Evolutionary conservation across 1,284 basidiomycete species (phyloP).

Genomic region (Abortiporus biennis): DNA sequence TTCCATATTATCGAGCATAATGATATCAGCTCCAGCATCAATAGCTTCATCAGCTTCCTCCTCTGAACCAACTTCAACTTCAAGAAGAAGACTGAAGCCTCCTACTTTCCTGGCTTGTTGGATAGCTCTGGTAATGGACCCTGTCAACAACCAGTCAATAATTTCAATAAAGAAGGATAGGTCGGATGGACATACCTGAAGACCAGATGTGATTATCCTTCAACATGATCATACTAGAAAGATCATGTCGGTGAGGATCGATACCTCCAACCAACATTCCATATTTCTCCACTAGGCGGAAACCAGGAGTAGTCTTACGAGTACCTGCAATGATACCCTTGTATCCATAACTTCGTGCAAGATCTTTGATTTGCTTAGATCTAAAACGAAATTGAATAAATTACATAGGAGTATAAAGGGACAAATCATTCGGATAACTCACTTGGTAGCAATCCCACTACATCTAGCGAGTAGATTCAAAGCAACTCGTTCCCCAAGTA

Average conservation of each 20-base stretch:
- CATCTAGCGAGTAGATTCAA: constrained; percentile 94
- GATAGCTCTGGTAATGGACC: constrained; percentile 89
- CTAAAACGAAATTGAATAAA: constrained; percentile 36
- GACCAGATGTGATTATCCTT: constrained; percentile 99
- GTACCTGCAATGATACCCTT: constrained; percentile 92
- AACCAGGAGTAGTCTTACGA: constrained; percentile 97
- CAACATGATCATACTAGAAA: constrained; percentile 99
- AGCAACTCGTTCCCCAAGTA: constrained; percentile 94
- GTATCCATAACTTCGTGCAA: constrained; percentile 79
- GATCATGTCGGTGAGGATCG: constrained; percentile 94
- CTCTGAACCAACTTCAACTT: constrained; percentile 90
- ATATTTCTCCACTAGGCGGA: constrained; percentile 97
- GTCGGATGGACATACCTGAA: constrained; percentile 49
- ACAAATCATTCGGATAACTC: constrained; percentile 20
- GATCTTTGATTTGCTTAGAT: constrained; percentile 75
- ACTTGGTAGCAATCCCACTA: constrained; percentile 96
- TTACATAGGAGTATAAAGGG: neutral
- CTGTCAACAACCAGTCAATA: constrained; percentile 30
- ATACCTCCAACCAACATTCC: constrained; percentile 98
- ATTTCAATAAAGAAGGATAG: neutral
- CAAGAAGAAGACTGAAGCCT: constrained; percentile 89
- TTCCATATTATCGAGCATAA: constrained; percentile 98
- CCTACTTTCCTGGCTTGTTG: constrained; percentile 82
- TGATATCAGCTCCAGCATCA: constrained; percentile 91
- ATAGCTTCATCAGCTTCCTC: constrained; percentile 95